Evolutionary conservation across 768 basidiomycete species (phyloP).

Genomic region (Russula griseocarnosa): DNA sequence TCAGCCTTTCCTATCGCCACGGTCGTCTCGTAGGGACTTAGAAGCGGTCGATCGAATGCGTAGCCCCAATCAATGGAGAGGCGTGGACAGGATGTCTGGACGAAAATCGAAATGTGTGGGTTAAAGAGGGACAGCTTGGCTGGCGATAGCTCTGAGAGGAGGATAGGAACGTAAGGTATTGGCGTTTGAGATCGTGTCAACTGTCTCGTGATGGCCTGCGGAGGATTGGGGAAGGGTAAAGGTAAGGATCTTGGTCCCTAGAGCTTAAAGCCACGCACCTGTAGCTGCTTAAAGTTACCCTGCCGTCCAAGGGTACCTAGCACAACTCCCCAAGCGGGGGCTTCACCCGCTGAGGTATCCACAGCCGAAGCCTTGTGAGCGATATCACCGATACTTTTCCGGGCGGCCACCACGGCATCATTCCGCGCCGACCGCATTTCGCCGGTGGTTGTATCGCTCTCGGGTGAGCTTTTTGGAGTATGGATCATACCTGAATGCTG

Average conservation of each 20-base stretch:
- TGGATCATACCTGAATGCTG: slow-evolving; percentile 97
- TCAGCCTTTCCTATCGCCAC: slow-evolving; percentile 69
- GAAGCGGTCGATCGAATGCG: slow-evolving; percentile 82
- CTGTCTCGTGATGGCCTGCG: slow-evolving; percentile 70
- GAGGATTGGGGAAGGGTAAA: neutral
- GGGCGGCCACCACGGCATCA: slow-evolving; percentile 71
- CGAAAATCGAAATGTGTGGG: slow-evolving; percentile 79
- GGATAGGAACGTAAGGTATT: slow-evolving; percentile 82
- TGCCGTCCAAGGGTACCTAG: slow-evolving; percentile 94
- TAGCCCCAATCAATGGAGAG: slow-evolving; percentile 99
- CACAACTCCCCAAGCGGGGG: slow-evolving; percentile 78
- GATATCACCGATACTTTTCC: slow-evolving; percentile 49
- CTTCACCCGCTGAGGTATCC: slow-evolving; percentile 28
- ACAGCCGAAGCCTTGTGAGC: slow-evolving; percentile 8
- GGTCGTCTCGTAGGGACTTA: slow-evolving; percentile 91
- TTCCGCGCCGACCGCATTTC: slow-evolving; percentile 79
- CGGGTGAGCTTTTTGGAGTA: slow-evolving; percentile 96
- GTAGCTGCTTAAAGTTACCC: slow-evolving; percentile 85
- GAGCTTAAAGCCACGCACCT: slow-evolving; percentile 41
- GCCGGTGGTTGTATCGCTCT: slow-evolving; percentile 82
- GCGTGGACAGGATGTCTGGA: slow-evolving; percentile 95
- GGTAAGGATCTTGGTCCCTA: neutral
- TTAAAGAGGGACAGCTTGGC: slow-evolving; percentile 84
- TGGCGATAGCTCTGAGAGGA: slow-evolving; percentile 96
- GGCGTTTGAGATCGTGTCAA: slow-evolving; percentile 49